Percentiles rank a stretch among this genome's conserved stretches.
These are phyloP conservation scores for Cryptosporidium tyzzeri DNA, from an alignment of 169 alveolate genomes.

Conservation along the genomic window DNA sequence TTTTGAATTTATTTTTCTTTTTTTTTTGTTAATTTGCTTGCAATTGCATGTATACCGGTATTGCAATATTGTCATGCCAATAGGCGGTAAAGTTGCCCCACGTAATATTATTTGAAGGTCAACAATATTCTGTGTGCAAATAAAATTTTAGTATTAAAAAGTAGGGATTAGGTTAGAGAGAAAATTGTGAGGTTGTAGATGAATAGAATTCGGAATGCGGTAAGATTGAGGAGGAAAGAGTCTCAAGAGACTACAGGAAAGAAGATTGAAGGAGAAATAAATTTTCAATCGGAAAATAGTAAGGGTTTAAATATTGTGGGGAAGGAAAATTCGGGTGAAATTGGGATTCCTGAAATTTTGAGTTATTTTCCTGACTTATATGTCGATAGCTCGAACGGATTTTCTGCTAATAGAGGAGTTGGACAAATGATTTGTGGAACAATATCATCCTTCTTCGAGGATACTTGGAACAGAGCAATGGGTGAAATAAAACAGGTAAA, in stretches of 20 bases:
- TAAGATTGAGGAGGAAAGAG: constrained; percentile 25
- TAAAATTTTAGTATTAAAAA: background rate
- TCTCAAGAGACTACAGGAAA: background rate
- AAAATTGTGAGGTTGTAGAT: background rate
- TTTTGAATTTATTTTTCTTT: background rate
- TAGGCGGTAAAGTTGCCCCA: constrained; percentile 10
- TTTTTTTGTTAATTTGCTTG: constrained; percentile 11
- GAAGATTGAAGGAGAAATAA: background rate
- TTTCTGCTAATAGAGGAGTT: background rate
- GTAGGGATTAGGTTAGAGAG: background rate
- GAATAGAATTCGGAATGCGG: constrained; percentile 11
- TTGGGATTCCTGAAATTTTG: constrained; percentile 27
- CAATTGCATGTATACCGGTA: constrained; percentile 17
- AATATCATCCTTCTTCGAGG: constrained; percentile 65
- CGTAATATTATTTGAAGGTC: background rate
- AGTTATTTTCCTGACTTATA: constrained; percentile 29
- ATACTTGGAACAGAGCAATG: constrained; percentile 43
- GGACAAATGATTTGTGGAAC: constrained; percentile 71
- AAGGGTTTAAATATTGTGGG: background rate
- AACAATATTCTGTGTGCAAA: background rate
- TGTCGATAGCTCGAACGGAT: background rate
- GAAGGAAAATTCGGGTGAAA: constrained; percentile 2
- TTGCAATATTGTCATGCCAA: constrained; percentile 14
- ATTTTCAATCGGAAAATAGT: background rate
- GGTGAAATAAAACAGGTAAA: constrained; percentile 14